Evolutionary conservation across 1,139 yeast genomes (phyloP).

Genomic region (Zygoascus sp.): DNA sequence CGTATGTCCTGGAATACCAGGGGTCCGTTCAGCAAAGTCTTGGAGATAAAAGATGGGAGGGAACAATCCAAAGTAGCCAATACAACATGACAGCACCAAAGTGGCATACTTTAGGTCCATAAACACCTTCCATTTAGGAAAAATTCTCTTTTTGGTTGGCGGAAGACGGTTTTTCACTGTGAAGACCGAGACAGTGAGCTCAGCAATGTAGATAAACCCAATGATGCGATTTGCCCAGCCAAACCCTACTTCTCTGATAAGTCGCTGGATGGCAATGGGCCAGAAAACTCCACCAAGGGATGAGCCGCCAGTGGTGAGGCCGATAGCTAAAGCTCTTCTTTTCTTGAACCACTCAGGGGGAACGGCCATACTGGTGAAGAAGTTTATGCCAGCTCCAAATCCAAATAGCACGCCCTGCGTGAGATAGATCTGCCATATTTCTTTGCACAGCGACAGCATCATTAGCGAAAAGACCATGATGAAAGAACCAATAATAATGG

Average conservation of each 20-base stretch:
- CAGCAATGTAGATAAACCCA: slow-evolving; percentile 42
- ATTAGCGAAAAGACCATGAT: slow-evolving; percentile 47
- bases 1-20: slow-evolving; percentile 29
- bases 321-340: slow-evolving; percentile 53
- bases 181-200: slow-evolving; percentile 36
- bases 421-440: slow-evolving; percentile 51
- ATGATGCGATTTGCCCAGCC: slow-evolving; percentile 49
- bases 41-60: slow-evolving; percentile 40
- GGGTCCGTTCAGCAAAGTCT: slow-evolving; percentile 36
- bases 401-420: slow-evolving; percentile 54
- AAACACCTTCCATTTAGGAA: slow-evolving; percentile 22
- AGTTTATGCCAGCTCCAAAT: slow-evolving; percentile 39
- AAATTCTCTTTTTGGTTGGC: slow-evolving; percentile 19
- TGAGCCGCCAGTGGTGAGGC: slow-evolving; percentile 56
- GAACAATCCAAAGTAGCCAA: slow-evolving; percentile 37
- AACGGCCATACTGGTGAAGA: slow-evolving; percentile 27
- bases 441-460: slow-evolving; percentile 47
- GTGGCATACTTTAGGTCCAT: slow-evolving; percentile 20
- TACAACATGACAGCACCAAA: slow-evolving; percentile 25
- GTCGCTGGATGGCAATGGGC: slow-evolving; percentile 41
- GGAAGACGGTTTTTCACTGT: slow-evolving; percentile 33
- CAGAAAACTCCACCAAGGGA: slow-evolving; percentile 60
- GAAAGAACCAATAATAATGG: slow-evolving; percentile 42
- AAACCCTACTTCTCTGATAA: slow-evolving; percentile 43
- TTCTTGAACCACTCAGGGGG: slow-evolving; percentile 49